Conservation (phyloP, 257 asterid species). For the Nyctanthes arbortristis region DNA sequence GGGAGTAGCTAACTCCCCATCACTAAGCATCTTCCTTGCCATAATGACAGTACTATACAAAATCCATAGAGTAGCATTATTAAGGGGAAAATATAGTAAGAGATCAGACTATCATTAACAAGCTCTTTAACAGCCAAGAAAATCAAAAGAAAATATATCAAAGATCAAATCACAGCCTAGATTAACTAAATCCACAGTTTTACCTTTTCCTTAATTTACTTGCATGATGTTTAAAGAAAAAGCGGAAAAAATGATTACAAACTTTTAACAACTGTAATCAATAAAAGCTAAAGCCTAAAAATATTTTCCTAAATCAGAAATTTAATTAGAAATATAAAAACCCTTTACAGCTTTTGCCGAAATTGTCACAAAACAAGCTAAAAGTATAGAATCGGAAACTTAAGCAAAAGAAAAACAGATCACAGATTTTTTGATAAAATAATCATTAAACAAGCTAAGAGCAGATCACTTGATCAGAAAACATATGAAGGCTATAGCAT, state of each 20-base stretch:
- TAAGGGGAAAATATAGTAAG: constrained; percentile 11
- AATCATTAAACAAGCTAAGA: too few relatives aligned
- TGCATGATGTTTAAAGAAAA: too few relatives aligned
- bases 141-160: background rate
- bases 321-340: too few relatives aligned
- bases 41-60: constrained; percentile 42
- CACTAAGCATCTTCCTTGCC: constrained; percentile 95
- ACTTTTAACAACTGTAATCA: background rate
- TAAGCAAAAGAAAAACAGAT: too few relatives aligned
- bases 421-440: too few relatives aligned
- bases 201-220: too few relatives aligned
- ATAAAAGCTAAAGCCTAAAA: background rate
- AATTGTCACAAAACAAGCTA: too few relatives aligned
- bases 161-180: constrained; percentile 14
- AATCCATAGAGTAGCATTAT: constrained; percentile 14
- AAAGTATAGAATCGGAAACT: too few relatives aligned
- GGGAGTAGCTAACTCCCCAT: constrained; percentile 57
- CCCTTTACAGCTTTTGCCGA: too few relatives aligned
- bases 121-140: background rate
- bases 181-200: background rate
- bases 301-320: too few relatives aligned
- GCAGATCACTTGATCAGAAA: background rate
- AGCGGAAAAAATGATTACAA: background rate
- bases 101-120: constrained; percentile 13
- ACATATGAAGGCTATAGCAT: too few relatives aligned